phyloP scores from a whole-genome alignment of 768 basidiomycete species.

The Hysterangium stoloniferum region DNA sequence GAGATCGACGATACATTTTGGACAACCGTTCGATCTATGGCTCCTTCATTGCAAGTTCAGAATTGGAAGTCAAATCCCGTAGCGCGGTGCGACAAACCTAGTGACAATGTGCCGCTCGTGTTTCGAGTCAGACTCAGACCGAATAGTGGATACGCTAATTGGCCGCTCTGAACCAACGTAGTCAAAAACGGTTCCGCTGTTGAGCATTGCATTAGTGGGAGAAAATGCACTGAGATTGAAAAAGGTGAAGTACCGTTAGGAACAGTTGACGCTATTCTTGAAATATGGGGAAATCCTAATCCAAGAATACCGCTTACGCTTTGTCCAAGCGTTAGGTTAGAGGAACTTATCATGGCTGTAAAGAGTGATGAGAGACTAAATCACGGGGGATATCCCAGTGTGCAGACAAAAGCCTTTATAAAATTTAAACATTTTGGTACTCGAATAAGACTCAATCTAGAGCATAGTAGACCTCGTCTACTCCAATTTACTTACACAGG shows the following conservation, averaged over 20 bases:
- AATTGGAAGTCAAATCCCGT: background rate
- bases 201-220: background rate
- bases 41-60: slow-evolving; percentile 43
- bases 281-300: slow-evolving; percentile 68
- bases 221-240: background rate
- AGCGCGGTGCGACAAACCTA: slow-evolving; percentile 39
- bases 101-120: slow-evolving; percentile 49
- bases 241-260: slow-evolving; percentile 43
- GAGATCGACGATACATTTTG: slow-evolving; percentile 48
- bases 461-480: too few species aligned
- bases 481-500: too few species aligned
- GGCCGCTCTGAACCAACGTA: slow-evolving; percentile 51
- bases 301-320: slow-evolving; percentile 67
- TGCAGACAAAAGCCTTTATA: too few species aligned
- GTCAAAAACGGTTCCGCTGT: slow-evolving; percentile 64
- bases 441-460: too few species aligned
- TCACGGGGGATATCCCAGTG: too few species aligned
- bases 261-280: slow-evolving; percentile 40
- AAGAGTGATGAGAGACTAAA: background rate
- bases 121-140: slow-evolving; percentile 60
- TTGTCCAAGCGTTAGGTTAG: slow-evolving; percentile 55
- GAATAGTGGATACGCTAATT: slow-evolving; percentile 68
- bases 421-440: too few species aligned
- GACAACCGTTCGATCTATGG: slow-evolving; percentile 65
- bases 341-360: slow-evolving; percentile 51